These are phyloP conservation scores for Ustilago sp. DNA, from an alignment of 1,284 basidiomycete species.

Conservation along the genomic window DNA sequence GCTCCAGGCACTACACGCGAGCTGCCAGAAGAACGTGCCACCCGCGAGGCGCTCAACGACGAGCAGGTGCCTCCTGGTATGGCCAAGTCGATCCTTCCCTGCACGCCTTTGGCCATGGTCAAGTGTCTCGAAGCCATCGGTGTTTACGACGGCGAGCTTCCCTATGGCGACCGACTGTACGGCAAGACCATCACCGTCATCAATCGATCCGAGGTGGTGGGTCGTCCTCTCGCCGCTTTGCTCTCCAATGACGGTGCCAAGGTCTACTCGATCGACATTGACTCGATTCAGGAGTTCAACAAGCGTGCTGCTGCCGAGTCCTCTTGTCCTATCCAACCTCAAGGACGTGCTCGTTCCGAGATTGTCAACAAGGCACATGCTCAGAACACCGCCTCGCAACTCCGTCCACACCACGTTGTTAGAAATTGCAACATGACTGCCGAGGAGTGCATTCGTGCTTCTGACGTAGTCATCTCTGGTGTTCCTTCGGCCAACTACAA, in stretches of 20 bases:
- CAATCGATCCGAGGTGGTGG: conserved; percentile 97
- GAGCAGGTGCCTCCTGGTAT: conserved; percentile 76
- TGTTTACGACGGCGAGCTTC: conserved; percentile 90
- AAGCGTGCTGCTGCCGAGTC: conserved; percentile 55
- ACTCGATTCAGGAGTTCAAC: conserved; percentile 80
- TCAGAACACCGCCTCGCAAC: conserved; percentile 71
- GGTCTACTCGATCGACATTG: conserved; percentile 93
- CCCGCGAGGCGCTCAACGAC: conserved; percentile 41
- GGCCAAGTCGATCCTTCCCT: conserved; percentile 94
- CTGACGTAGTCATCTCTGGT: conserved; percentile 65
- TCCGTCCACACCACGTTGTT: conserved; percentile 81
- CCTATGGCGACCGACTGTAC: conserved; percentile 93
- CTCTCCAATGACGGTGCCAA: conserved; percentile 94
- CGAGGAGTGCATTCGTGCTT: conserved; percentile 60
- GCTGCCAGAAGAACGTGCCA: conserved; percentile 47
- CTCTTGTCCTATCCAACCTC: conserved; percentile 10
- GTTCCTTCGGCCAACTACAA: conserved; percentile 81
- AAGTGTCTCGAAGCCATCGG: conserved; percentile 91
- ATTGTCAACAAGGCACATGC: conserved; percentile 72
- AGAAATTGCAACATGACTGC: conserved; percentile 48
- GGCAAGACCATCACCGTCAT: conserved; percentile 93
- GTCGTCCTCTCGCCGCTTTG: conserved; percentile 90
- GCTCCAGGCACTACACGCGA: conserved; percentile 66
- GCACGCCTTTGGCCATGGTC: conserved; percentile 92
- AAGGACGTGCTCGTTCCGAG: conserved; percentile 53